Conservation (phyloP, 2,329 filamentous ascomycete genomes). For the Sordariomycetes sp. region DNA sequence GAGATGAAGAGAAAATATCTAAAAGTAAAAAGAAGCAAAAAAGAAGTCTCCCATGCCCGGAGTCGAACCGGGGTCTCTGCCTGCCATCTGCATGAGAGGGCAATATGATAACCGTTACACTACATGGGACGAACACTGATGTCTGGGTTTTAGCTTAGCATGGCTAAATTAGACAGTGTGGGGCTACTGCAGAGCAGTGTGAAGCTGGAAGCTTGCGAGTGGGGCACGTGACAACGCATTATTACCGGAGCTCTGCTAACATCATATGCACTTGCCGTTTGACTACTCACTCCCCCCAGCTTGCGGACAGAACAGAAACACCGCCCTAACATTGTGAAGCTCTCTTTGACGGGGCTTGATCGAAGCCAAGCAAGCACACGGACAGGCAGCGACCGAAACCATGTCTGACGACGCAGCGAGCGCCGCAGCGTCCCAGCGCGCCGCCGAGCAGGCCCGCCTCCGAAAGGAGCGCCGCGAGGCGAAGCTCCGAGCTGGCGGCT, state of each 20-base stretch:
- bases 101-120: neutral
- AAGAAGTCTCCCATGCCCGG: neutral
- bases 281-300: too few species aligned
- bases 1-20: neutral
- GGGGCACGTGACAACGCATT: too few species aligned
- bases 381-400: neutral
- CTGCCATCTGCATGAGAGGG: neutral
- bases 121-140: neutral
- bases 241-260: too few species aligned
- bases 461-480: slow-evolving; percentile 72
- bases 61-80: neutral
- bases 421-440: slow-evolving; percentile 39
- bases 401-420: neutral
- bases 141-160: too few species aligned
- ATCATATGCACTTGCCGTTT: too few species aligned
- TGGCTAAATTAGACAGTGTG: too few species aligned
- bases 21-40: neutral
- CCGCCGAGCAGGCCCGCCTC: slow-evolving; percentile 57
- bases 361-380: neutral
- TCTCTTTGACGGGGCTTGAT: neutral
- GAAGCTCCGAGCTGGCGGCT: slow-evolving; percentile 64
- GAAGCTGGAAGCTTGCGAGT: too few species aligned
- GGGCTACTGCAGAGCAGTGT: too few species aligned
- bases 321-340: too few species aligned
- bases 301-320: too few species aligned